phyloP scores from a whole-genome alignment of 352 stramenopile genomes.

The Phytophthora lateralis region DNA sequence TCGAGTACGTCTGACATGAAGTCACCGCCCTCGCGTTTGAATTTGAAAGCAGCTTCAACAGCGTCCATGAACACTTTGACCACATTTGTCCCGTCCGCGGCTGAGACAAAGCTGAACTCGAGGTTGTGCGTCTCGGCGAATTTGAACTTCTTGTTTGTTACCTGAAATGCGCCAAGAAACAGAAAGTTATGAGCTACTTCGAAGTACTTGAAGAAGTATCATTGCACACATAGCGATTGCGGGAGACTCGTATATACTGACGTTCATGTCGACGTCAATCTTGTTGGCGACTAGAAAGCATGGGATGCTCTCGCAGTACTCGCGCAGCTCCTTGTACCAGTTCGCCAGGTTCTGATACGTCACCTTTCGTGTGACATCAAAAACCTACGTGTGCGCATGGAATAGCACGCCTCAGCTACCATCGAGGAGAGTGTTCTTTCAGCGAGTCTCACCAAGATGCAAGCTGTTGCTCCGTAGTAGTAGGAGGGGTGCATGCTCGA shows the following conservation, averaged over 20 bases:
- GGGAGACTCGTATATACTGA: conserved; percentile 30
- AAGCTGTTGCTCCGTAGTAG: conserved; percentile 95
- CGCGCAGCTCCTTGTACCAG: conserved; percentile 91
- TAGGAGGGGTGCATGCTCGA: conserved; percentile 96
- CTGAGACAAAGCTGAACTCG: conserved; percentile 94
- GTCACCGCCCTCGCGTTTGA: conserved; percentile 91
- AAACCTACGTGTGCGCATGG: conserved; percentile 57
- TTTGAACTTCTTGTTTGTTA: conserved; percentile 97
- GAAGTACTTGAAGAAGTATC: neutral
- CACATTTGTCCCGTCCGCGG: conserved; percentile 95
- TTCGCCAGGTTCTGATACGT: conserved; percentile 95
- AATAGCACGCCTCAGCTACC: neutral
- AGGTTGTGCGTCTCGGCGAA: conserved; percentile 95
- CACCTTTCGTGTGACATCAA: conserved; percentile 95
- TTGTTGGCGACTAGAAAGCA: conserved; percentile 97
- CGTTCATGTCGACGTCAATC: conserved; percentile 95
- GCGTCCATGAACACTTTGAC: conserved; percentile 95
- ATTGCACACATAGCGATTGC: neutral
- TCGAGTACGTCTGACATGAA: conserved; percentile 94
- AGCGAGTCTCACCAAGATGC: conserved; percentile 78
- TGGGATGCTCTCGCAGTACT: conserved; percentile 93
- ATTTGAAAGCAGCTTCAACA: conserved; percentile 83
- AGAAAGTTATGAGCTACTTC: neutral
- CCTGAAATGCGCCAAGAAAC: conserved; percentile 42
- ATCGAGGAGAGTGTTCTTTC: neutral